Base-by-base conservation (phyloP, 805 yeast species). In the Monosporozyma aquatica region DNA sequence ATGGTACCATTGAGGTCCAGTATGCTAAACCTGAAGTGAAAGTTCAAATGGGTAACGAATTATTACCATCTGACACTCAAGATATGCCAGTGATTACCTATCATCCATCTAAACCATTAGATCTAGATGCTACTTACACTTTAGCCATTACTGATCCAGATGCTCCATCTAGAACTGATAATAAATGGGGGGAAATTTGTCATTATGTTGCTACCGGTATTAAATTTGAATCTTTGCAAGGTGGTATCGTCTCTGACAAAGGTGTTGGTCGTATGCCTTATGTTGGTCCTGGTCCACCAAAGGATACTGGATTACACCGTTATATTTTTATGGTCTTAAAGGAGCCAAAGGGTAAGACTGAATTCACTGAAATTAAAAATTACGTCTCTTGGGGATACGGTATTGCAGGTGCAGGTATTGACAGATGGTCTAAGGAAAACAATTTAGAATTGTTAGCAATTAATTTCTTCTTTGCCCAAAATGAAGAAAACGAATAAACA, bases 141-240 rank as follows among this genome's bases (percentile, higher is more conserved):
- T 65, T 89, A 50, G 83, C 84, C 3, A 52, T 87, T 50, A 89
- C 96, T 6, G 95, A 86, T 61, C 95, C 95, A 1, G 95, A 86
- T 67, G 95, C 95, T 10, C 95, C 95, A 15, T 72, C 84, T 2
- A 72, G 76, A 51, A 70, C 74, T 3, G 94, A 86, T 61, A 76
- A 78, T 55, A 82, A 75, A 58, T 83, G 89, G 87, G 78, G 87
- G 6, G 94, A 86, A 62, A 82, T 69, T 56, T 76, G 80, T 40
- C 95, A 86, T 64, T 82, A 74, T 70, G 64, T 85, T 32, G 60
- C 68, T 17, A 65, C 74, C 3, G 76, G 78, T 53, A 70, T 80
- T 52, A 70, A 63, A 17, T 61, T 67, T 26, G 59, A 64, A 13
- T 47, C 69, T 7, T 34, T 38, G 0, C 29, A 43, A 9, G 47